Conservation (phyloP, 257 asterid genomes). For the Forsythia viridissima region DNA sequence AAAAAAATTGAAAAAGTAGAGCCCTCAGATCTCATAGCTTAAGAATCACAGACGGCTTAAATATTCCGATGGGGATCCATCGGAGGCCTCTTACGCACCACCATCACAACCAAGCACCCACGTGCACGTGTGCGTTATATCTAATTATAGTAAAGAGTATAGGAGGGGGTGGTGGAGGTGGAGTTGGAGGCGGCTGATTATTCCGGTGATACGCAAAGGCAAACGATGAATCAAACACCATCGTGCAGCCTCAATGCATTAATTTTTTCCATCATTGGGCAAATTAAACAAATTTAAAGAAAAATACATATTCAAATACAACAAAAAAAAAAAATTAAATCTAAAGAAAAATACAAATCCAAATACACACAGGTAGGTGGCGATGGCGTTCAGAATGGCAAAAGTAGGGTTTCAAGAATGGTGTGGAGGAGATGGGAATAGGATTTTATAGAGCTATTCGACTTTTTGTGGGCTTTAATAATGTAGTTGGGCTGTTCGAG, state of each 20-base stretch:
- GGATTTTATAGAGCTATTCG: not conserved
- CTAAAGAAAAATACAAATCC: not conserved
- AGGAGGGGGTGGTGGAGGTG: slow-evolving; percentile 15
- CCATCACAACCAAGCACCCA: slow-evolving; percentile 40
- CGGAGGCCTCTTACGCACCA: slow-evolving; percentile 41
- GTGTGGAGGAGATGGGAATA: not conserved
- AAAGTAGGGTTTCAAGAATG: slow-evolving; percentile 1
- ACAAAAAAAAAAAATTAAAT: not conserved
- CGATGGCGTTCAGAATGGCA: not conserved
- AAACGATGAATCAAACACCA: slow-evolving; percentile 44
- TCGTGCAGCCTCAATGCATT: slow-evolving; percentile 45
- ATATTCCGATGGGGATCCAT: slow-evolving; percentile 38
- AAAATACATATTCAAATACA: not conserved
- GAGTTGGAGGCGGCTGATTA: slow-evolving; percentile 29
- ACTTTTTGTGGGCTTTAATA: not conserved
- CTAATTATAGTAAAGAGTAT: not conserved
- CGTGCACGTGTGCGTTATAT: slow-evolving; percentile 21
- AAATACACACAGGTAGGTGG: not conserved
- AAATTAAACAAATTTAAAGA: not conserved
- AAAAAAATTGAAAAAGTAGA: not conserved
- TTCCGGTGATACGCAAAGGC: slow-evolving; percentile 45
- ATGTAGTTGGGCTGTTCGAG: not conserved
- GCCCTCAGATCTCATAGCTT: slow-evolving; percentile 98
- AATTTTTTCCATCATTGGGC: slow-evolving; percentile 56
- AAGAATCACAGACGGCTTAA: slow-evolving; percentile 42